phyloP scores from a whole-genome alignment of 2,329 filamentous ascomycete genomes.

The Trichoderma endophyticum region DNA sequence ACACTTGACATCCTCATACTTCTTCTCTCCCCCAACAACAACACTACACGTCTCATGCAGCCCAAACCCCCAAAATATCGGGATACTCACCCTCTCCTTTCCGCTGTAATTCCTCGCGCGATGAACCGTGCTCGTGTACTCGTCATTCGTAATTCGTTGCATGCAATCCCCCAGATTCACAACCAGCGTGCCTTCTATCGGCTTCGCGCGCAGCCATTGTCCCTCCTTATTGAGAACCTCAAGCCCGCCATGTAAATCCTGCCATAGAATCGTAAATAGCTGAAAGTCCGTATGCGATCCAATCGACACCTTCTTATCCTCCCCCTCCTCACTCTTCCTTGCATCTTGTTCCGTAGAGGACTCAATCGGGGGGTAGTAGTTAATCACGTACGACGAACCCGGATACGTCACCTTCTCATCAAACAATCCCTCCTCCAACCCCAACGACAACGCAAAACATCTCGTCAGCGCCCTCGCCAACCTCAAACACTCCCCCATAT shows the following conservation, averaged over 20 bases:
- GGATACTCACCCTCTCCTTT: conserved; percentile 41
- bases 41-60: conserved; percentile 41
- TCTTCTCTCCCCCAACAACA: conserved; percentile 35
- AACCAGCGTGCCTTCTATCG: conserved; percentile 43
- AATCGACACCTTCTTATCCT: conserved; percentile 34
- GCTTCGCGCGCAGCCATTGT: conserved; percentile 42
- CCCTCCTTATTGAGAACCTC: conserved; percentile 40
- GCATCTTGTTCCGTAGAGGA: not conserved
- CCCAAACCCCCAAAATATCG: conserved; percentile 46
- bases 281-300: conserved; percentile 54
- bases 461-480: conserved; percentile 50
- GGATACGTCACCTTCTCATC: conserved; percentile 53
- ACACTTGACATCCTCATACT: conserved; percentile 40
- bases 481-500: conserved; percentile 47
- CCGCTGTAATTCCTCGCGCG: conserved; percentile 42
- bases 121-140: conserved; percentile 49
- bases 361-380: conserved; percentile 37
- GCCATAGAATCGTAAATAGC: conserved; percentile 48
- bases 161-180: conserved; percentile 53
- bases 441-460: conserved; percentile 53
- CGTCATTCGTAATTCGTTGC: conserved; percentile 49
- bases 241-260: conserved; percentile 42
- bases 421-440: conserved; percentile 53
- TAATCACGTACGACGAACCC: conserved; percentile 41
- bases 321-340: too few species aligned